Base-by-base conservation (phyloP, 192 early-diverging fungal species). In the Pilaira anomala region DNA sequence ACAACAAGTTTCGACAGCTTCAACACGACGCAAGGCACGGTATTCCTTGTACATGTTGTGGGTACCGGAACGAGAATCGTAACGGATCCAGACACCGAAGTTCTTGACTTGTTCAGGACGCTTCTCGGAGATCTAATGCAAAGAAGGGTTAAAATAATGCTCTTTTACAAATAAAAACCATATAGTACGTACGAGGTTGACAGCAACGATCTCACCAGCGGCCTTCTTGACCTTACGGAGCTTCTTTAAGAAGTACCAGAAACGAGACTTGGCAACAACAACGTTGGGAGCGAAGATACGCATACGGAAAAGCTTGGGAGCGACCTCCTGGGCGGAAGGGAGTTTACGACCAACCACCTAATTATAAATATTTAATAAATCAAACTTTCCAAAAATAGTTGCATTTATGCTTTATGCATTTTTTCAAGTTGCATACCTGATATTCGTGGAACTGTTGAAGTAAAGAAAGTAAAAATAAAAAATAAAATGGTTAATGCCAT, bases 21-120 rank as follows among this genome's bases (percentile, higher is more conserved):
- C 88, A 24, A 73, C 74, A 71, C 97, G 91, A 72, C 86, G 81
- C 72, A 98, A 81, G 84, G 98, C 95, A 72, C 97, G 91, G 93
- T 97, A 99, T 88, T 98, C 97, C 91, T 98, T 98, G 92, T 98
- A 98, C 95, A 98, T 98, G 92, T 98, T 99, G 94, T 99, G 97
- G 66, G 96, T 99, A 69, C 97, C 97, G 45, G 94, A 96, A 78
- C 97, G 93, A 68, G 97, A 99, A 83, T 99, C 90, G 89, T 99
- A 99, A 76, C 97, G 94, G 71, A 99, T 86, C 93, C 93, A 99
- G 87, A 99, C 93, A 75, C 97, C 97, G 74, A 86, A 99, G 92
- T 94, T 99, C 88, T 98, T 99, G 75, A 94, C 89, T 69, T 80
- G 78, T 52, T 85, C 75, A 60, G 94, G 94, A 76, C 90, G 88